A percentile compares a stretch with the other conserved stretches of the same genome.
phyloP scores from a whole-genome alignment of 2,329 filamentous ascomycete species.

The Pseudogymnoascus sp. region DNA sequence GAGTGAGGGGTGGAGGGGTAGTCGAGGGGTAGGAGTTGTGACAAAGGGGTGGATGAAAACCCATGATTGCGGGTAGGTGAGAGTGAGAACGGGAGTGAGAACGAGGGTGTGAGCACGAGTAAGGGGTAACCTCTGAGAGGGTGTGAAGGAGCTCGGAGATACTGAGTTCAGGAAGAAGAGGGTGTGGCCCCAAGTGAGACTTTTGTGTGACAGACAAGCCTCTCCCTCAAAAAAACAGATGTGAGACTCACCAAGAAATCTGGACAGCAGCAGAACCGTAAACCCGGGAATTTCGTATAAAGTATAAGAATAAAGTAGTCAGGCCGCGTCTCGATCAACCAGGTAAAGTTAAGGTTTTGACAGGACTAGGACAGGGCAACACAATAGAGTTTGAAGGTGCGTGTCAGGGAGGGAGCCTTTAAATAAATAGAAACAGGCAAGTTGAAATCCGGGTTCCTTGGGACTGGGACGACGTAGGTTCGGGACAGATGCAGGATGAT shows the following conservation, averaged over 20 bases:
- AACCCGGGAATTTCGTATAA: background rate
- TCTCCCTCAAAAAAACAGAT: background rate
- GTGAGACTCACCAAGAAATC: background rate
- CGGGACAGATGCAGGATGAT: background rate
- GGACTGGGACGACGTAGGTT: no score
- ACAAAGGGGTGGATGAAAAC: background rate
- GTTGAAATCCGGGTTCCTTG: no score
- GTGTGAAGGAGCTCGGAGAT: background rate
- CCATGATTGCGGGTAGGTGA: no score
- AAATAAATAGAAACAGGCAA: background rate
- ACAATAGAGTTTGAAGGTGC: no score
- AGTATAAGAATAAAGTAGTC: background rate
- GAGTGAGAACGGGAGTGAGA: background rate
- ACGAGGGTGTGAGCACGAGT: background rate
- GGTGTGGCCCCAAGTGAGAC: background rate
- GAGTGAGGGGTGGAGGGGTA: background rate
- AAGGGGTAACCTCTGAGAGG: background rate
- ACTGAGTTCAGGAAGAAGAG: background rate
- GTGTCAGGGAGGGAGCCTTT: background rate
- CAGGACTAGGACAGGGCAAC: background rate
- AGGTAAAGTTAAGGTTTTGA: background rate
- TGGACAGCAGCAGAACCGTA: background rate
- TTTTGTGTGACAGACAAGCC: background rate
- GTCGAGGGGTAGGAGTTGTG: background rate
- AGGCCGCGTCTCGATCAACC: no score